Evolutionary conservation across 768 basidiomycete genomes (phyloP).

Genomic region (Cantharellus anzutake): DNA sequence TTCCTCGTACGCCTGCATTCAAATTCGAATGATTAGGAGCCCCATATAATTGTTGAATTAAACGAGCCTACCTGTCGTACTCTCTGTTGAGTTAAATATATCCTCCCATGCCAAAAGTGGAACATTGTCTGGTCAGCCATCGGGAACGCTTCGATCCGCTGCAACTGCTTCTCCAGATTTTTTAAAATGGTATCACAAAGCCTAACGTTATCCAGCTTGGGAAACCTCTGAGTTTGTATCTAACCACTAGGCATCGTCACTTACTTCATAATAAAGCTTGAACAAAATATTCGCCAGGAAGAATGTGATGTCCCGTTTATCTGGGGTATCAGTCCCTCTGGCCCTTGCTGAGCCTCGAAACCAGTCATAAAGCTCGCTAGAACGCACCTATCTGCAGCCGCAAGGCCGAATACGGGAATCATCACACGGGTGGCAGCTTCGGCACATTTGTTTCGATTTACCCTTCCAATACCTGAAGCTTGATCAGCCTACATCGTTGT

Average conservation of each 20-base stretch:
- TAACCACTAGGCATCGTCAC: background rate
- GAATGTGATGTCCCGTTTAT: background rate
- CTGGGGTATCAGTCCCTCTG: background rate
- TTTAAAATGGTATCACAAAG: background rate
- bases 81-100: background rate
- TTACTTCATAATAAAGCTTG: background rate
- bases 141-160: background rate
- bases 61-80: background rate
- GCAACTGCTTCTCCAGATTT: background rate
- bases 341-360: background rate
- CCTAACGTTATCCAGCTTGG: background rate
- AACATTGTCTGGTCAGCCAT: background rate
- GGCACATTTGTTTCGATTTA: background rate
- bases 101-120: background rate
- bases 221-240: background rate
- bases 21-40: background rate
- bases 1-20: background rate
- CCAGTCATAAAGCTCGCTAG: background rate
- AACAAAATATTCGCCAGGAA: background rate
- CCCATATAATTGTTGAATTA: background rate
- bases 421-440: background rate
- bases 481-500: no score
- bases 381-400: background rate
- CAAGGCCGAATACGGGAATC: background rate
- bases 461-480: no score